Conservation (phyloP, 108 stramenopile species). For the Cyclotella choctawhatcheeana region DNA sequence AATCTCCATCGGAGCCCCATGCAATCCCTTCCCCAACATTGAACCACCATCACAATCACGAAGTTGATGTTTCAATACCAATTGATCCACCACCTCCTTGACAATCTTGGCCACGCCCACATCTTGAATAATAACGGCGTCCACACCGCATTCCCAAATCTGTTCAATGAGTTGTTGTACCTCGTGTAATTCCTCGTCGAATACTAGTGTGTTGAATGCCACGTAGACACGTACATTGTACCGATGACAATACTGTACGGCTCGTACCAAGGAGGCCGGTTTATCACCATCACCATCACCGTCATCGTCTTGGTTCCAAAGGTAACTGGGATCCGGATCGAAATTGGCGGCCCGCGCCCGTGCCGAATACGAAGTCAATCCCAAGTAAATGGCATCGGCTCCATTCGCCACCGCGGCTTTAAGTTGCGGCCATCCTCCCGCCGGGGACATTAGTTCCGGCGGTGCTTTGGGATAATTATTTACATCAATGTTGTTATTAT, state of each 20-base stretch:
- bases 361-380: constrained; percentile 70
- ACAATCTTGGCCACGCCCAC: constrained; percentile 60
- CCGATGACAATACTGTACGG: constrained; percentile 53
- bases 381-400: constrained; percentile 78
- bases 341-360: constrained; percentile 77
- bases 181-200: constrained; percentile 70
- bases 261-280: constrained; percentile 39
- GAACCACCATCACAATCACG: neutral
- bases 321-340: constrained; percentile 58
- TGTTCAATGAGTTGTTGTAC: constrained; percentile 55
- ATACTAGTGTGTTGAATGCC: constrained; percentile 60
- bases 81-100: constrained; percentile 38
- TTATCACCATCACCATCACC: neutral
- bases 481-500: neutral
- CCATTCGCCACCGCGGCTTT: constrained; percentile 78
- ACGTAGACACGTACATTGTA: constrained; percentile 66
- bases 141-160: constrained; percentile 61
- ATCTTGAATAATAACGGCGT: constrained; percentile 84
- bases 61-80: no score
- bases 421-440: constrained; percentile 77
- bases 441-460: constrained; percentile 81
- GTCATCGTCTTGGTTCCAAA: neutral
- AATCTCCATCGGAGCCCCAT: constrained; percentile 54
- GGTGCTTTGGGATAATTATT: constrained; percentile 24
- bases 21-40: constrained; percentile 12